Evolutionary conservation across 495 filamentous ascomycete genomes (phyloP).

Genomic region (Neurospora intermedia): DNA sequence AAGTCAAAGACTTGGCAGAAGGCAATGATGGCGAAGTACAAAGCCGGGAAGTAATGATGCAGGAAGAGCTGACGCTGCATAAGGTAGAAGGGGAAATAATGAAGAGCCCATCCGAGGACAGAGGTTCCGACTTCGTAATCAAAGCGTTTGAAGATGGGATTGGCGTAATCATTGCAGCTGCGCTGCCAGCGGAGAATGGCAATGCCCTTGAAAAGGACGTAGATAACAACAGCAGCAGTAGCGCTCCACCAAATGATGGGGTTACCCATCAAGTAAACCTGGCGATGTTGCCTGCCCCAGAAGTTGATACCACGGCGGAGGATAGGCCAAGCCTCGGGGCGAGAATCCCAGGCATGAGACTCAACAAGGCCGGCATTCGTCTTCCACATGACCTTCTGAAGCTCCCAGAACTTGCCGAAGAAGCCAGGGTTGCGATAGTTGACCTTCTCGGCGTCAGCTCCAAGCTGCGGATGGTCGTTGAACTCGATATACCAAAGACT

Average conservation of each 20-base stretch:
- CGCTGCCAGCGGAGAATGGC: constrained; percentile 91
- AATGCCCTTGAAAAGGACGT: constrained; percentile 73
- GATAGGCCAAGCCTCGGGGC: constrained; percentile 87
- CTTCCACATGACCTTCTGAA: constrained; percentile 99
- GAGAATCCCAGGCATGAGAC: constrained; percentile 95
- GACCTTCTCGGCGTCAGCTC: constrained; percentile 70
- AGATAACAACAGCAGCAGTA: constrained; percentile 68
- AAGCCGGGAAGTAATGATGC: constrained; percentile 81
- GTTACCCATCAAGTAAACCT: constrained; percentile 95
- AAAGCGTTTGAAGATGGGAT: constrained; percentile 79
- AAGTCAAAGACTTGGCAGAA: constrained; percentile 88
- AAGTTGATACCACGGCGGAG: constrained; percentile 96
- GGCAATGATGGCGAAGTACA: constrained; percentile 87
- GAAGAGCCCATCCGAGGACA: constrained; percentile 86
- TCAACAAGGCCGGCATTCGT: constrained; percentile 95
- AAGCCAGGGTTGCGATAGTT: constrained; percentile 94
- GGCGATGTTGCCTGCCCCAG: constrained; percentile 89
- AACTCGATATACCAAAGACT: constrained; percentile 92
- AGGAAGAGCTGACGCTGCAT: constrained; percentile 94
- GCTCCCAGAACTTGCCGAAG: constrained; percentile 96
- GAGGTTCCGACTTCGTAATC: constrained; percentile 91
- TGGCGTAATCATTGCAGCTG: constrained; percentile 73
- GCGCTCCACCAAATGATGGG: constrained; percentile 92
- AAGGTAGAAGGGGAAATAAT: constrained; percentile 94
- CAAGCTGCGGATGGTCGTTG: constrained; percentile 71